A percentile compares a stretch with the other conserved stretches of the same genome.
phyloP scores from a whole-genome alignment of 108 stramenopile species.

The Licmophora abbreviata region DNA sequence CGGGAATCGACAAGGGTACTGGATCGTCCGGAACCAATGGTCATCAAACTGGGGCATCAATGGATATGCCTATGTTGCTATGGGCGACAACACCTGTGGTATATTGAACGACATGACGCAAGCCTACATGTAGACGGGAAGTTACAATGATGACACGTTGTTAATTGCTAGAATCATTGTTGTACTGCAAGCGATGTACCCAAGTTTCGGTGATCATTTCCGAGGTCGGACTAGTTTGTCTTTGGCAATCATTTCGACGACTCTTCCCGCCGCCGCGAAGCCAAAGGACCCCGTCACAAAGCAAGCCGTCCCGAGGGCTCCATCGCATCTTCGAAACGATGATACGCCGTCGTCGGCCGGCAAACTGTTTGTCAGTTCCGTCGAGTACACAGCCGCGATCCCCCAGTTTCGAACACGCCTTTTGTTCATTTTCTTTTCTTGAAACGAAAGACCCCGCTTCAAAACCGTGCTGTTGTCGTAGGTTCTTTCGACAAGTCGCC shows the following conservation, averaged over 20 bases:
- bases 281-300: slow-evolving; percentile 79
- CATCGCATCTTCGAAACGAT: slow-evolving; percentile 66
- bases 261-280: slow-evolving; percentile 55
- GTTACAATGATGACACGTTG: too few species aligned
- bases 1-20: slow-evolving; percentile 60
- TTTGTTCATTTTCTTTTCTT: slow-evolving; percentile 13
- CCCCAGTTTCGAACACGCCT: slow-evolving; percentile 46
- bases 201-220: slow-evolving; percentile 4
- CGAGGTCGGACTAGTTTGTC: slow-evolving; percentile 41
- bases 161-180: too few species aligned
- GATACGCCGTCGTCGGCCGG: slow-evolving; percentile 14
- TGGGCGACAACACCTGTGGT: slow-evolving; percentile 86
- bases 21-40: slow-evolving; percentile 90
- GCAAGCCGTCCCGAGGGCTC: slow-evolving; percentile 68
- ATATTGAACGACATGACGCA: slow-evolving; percentile 86
- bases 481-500: slow-evolving; percentile 39
- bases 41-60: slow-evolving; percentile 70
- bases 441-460: slow-evolving; percentile 36
- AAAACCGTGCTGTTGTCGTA: slow-evolving; percentile 69
- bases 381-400: slow-evolving; percentile 65
- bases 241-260: slow-evolving; percentile 75
- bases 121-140: slow-evolving; percentile 43
- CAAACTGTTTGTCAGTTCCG: slow-evolving; percentile 32
- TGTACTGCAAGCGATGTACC: neutral
- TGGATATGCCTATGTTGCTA: slow-evolving; percentile 82